Evolutionary conservation across 2,329 filamentous ascomycete species (phyloP).

Genomic region (Pseudopithomyces chartarum): DNA sequence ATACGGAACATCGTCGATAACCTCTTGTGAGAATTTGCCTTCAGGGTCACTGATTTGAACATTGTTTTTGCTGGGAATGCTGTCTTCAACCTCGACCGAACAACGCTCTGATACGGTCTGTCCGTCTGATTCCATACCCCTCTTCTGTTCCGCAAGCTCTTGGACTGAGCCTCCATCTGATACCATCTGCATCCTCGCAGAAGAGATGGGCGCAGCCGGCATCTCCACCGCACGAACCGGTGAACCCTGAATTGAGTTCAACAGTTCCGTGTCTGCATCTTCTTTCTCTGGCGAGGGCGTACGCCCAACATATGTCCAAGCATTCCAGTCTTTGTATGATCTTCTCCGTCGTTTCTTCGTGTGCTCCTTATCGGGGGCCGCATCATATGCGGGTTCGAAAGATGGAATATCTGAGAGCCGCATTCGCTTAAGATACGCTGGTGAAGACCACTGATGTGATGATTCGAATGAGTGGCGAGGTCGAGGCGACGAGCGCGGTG

Average conservation of each 20-base stretch:
- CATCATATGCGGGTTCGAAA: constrained; percentile 67
- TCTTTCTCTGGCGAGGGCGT: constrained; percentile 71
- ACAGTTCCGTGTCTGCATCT: constrained; percentile 23
- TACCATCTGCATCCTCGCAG: neutral
- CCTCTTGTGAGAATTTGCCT: constrained; percentile 19
- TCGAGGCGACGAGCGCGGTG: constrained; percentile 29
- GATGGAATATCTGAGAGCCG: constrained; percentile 71
- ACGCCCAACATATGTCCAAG: constrained; percentile 76
- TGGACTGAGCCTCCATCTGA: constrained; percentile 10
- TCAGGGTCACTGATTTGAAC: neutral
- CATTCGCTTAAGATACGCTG: constrained; percentile 74
- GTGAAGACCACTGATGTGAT: constrained; percentile 67
- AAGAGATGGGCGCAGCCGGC: constrained; percentile 34
- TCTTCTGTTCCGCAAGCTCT: neutral
- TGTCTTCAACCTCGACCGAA: neutral
- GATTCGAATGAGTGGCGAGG: constrained; percentile 12
- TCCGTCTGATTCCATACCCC: neutral
- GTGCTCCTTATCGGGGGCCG: constrained; percentile 68
- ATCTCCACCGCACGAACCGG: constrained; percentile 30
- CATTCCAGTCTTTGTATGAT: constrained; percentile 66
- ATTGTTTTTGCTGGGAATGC: neutral
- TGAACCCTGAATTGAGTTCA: constrained; percentile 21
- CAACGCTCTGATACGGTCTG: neutral
- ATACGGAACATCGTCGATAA: constrained; percentile 30
- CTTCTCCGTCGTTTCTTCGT: constrained; percentile 75